Conservation (phyloP, 2,329 filamentous ascomycete species). For the Neofusicoccum sp. region DNA sequence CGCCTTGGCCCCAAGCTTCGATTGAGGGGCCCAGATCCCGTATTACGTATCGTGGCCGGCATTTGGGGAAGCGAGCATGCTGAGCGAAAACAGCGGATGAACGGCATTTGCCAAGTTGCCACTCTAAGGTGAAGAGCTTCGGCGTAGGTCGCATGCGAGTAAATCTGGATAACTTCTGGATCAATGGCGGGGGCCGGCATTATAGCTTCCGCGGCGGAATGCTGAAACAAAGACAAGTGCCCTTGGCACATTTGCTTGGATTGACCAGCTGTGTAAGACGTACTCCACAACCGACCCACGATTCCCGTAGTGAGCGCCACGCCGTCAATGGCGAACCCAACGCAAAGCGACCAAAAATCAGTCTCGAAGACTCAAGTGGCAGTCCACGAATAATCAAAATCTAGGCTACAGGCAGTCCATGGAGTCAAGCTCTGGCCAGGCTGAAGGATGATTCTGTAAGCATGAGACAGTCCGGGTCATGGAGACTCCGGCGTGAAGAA, state of each 20-base stretch:
- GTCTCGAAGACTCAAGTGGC: too few relatives aligned
- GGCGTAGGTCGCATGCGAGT: constrained; percentile 3
- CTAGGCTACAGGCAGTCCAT: too few relatives aligned
- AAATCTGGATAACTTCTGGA: neutral
- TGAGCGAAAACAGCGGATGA: constrained; percentile 1
- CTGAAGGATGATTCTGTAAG: too few relatives aligned
- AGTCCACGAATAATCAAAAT: too few relatives aligned
- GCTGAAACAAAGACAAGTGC: constrained; percentile 5
- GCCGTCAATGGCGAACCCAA: neutral
- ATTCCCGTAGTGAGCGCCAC: neutral
- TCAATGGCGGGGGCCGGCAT: constrained; percentile 4
- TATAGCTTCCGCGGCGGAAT: constrained; percentile 7
- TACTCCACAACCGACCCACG: neutral
- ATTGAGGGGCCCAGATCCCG: constrained; percentile 38
- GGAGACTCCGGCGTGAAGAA: too few relatives aligned
- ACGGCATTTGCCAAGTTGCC: constrained; percentile 1
- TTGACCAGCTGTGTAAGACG: neutral
- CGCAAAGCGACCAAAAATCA: too few relatives aligned
- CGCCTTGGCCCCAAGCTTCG: constrained; percentile 56
- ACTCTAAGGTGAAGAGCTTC: neutral
- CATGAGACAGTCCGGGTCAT: too few relatives aligned
- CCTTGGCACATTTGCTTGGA: neutral
- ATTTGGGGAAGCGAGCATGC: neutral
- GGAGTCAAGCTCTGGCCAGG: too few relatives aligned
- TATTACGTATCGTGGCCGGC: neutral